phyloP scores from a whole-genome alignment of 2,329 filamentous ascomycete species.

The Helotiales sp. region DNA sequence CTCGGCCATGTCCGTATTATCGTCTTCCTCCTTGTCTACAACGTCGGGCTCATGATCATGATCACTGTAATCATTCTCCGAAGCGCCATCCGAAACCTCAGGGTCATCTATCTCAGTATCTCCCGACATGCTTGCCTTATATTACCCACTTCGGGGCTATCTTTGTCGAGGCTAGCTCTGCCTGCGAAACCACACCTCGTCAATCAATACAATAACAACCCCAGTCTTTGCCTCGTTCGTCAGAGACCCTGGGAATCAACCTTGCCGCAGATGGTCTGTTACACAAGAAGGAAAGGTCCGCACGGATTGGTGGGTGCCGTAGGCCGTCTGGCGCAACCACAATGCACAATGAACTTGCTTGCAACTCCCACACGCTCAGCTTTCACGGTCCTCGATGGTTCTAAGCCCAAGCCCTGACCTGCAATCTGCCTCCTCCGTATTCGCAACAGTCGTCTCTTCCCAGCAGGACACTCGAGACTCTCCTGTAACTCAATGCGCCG shows the following conservation, averaged over 20 bases:
- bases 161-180: conserved; percentile 31
- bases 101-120: conserved; percentile 44
- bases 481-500: conserved; percentile 29
- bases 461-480: conserved; percentile 25
- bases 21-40: conserved; percentile 42
- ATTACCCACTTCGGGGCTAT: conserved; percentile 22
- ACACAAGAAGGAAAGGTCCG: conserved; percentile 32
- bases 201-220: conserved; percentile 36
- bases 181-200: conserved; percentile 42
- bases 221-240: conserved; percentile 33
- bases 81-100: conserved; percentile 44
- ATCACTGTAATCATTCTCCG: conserved; percentile 45
- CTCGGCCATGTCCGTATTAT: conserved; percentile 43
- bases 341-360: conserved; percentile 39
- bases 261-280: conserved; percentile 38
- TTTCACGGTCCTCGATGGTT: conserved; percentile 20
- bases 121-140: conserved; percentile 45
- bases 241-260: conserved; percentile 34
- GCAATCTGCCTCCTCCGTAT: background rate
- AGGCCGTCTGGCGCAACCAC: conserved; percentile 33
- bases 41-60: conserved; percentile 41
- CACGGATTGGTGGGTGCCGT: conserved; percentile 38
- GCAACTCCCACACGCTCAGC: conserved; percentile 32
- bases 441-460: conserved; percentile 30
- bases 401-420: conserved; percentile 4